phyloP scores from a whole-genome alignment of 2,329 filamentous ascomycete species.

The Macroventuria anomochaeta region DNA sequence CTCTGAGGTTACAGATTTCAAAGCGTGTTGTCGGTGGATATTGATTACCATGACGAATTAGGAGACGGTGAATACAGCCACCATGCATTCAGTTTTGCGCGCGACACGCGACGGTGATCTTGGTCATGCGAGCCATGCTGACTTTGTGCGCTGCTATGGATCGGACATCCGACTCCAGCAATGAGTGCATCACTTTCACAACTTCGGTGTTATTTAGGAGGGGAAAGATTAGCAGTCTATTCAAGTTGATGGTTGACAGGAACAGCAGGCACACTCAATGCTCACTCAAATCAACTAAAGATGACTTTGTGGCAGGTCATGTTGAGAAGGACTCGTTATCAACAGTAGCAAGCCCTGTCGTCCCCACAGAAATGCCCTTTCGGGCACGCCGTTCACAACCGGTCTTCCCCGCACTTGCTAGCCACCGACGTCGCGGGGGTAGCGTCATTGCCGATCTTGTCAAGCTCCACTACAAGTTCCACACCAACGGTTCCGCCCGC shows the following conservation, averaged over 20 bases:
- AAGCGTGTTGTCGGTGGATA: background rate
- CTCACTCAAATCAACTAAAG: background rate
- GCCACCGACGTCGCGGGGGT: conserved; percentile 16
- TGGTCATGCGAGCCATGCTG: background rate
- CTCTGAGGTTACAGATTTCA: background rate
- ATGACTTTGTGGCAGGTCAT: background rate
- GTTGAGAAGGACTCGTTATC: background rate
- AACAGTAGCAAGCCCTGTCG: background rate
- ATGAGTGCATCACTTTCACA: background rate
- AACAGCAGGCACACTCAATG: background rate
- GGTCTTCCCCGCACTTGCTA: conserved; percentile 17
- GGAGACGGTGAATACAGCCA: background rate
- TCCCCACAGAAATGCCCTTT: background rate
- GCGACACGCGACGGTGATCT: background rate
- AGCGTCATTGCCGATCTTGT: conserved; percentile 12
- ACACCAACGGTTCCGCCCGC: conserved; percentile 10
- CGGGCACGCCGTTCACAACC: conserved; percentile 2
- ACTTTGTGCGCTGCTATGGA: background rate
- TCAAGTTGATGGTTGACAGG: background rate
- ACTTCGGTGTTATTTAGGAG: background rate
- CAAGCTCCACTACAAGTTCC: background rate
- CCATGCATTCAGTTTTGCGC: background rate
- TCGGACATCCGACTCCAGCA: conserved; percentile 5
- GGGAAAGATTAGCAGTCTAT: background rate
- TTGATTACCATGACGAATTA: background rate